Percentiles rank a stretch among this genome's conserved stretches.
Conservation (phyloP, 208 protist species). For the Hexamita inflata region DNA sequence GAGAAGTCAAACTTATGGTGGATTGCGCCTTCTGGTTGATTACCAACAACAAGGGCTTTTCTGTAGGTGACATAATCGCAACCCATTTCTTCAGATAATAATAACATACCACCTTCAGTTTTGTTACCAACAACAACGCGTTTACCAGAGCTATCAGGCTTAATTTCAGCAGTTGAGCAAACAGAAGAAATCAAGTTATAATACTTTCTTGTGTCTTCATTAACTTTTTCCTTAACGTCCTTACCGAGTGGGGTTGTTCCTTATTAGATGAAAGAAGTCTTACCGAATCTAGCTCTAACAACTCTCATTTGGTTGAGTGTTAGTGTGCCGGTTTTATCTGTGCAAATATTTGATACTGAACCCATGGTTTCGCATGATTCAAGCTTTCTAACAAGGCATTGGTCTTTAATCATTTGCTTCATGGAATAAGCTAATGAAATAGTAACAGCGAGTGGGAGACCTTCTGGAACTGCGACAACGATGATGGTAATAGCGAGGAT, state of each 20-base stretch:
- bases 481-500: slow-evolving; percentile 78
- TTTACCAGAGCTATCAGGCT: not conserved
- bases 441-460: slow-evolving; percentile 82
- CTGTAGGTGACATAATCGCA: slow-evolving; percentile 35
- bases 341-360: slow-evolving; percentile 69
- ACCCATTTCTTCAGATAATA: slow-evolving; percentile 28
- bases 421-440: slow-evolving; percentile 87
- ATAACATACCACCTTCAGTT: slow-evolving; percentile 62
- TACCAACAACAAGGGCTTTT: not conserved
- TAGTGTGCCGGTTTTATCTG: slow-evolving; percentile 91
- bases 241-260: slow-evolving; percentile 41
- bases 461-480: slow-evolving; percentile 89
- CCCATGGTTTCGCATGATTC: slow-evolving; percentile 86
- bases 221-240: too few relatives aligned
- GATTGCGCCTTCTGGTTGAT: not conserved
- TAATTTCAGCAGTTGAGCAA: not conserved
- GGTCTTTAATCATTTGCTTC: slow-evolving; percentile 88
- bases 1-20: slow-evolving; percentile 42
- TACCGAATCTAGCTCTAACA: slow-evolving; percentile 59
- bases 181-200: not conserved
- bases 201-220: not conserved
- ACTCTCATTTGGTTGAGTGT: slow-evolving; percentile 90
- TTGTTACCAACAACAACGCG: slow-evolving; percentile 52
- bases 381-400: slow-evolving; percentile 88
- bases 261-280: slow-evolving; percentile 44